Evolutionary conservation across 164 flowering plant genomes (phyloP).

Genomic region (Aristolochia fimbriata): DNA sequence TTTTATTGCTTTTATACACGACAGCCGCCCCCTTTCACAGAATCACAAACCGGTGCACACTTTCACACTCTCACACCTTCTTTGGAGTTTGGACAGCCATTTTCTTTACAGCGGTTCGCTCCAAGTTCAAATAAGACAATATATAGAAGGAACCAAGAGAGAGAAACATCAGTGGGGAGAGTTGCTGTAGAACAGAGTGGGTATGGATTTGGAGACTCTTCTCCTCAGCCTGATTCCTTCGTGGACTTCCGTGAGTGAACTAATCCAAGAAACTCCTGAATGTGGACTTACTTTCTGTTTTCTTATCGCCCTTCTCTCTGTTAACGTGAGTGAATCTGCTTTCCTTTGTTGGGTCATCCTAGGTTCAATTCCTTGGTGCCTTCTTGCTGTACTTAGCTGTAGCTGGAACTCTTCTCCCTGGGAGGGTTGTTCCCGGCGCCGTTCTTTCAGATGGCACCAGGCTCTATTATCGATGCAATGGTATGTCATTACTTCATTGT

Average conservation of each 20-base stretch:
- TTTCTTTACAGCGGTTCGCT: no score
- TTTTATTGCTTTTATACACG: no score
- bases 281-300: neutral
- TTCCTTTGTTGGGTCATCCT: neutral
- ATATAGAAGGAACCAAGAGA: no score
- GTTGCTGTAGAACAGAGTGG: neutral
- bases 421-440: conserved; percentile 67
- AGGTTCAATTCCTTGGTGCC: conserved; percentile 42
- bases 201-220: neutral
- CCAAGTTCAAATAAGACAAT: no score
- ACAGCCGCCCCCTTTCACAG: no score
- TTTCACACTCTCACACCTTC: no score
- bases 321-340: no score
- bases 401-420: conserved; percentile 64
- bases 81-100: no score
- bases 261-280: no score
- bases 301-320: conserved; percentile 2
- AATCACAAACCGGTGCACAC: no score
- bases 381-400: conserved; percentile 60
- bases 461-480: conserved; percentile 84
- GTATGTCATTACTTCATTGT: conserved; percentile 14
- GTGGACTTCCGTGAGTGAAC: neutral
- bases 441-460: conserved; percentile 56
- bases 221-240: conserved; percentile 1
- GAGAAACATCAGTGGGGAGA: neutral